A percentile compares a stretch with the other conserved stretches of the same genome.
phyloP scores from a whole-genome alignment of 2,329 filamentous ascomycete species.

The Lecanosticta acicola region DNA sequence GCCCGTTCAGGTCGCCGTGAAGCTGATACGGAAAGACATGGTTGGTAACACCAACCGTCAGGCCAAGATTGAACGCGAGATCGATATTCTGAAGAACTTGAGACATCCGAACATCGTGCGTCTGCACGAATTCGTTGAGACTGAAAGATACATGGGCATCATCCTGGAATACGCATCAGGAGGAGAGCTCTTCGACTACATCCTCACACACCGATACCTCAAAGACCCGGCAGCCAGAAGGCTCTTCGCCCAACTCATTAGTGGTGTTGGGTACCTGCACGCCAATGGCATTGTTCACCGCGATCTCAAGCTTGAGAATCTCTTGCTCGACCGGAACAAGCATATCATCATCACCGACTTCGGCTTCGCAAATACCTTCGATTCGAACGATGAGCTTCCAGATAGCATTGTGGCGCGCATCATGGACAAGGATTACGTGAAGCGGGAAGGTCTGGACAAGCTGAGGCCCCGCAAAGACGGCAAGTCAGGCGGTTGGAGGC shows the following conservation, averaged over 20 bases:
- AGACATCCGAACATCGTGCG: constrained; percentile 96
- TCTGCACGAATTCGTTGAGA: constrained; percentile 97
- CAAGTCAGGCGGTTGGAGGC: constrained; percentile 47
- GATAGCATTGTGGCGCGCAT: constrained; percentile 88
- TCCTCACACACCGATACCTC: constrained; percentile 90
- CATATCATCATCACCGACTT: constrained; percentile 99
- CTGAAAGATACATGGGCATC: constrained; percentile 93
- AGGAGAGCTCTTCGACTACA: constrained; percentile 96
- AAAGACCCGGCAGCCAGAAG: constrained; percentile 88
- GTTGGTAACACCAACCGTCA: constrained; percentile 82
- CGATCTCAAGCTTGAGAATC: constrained; percentile 92
- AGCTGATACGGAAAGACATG: constrained; percentile 90
- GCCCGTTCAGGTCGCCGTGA: constrained; percentile 89
- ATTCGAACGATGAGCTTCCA: constrained; percentile 76
- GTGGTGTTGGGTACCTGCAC: constrained; percentile 93
- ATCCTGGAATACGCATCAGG: constrained; percentile 97
- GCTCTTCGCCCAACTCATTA: constrained; percentile 91
- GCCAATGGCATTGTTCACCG: constrained; percentile 98
- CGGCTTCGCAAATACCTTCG: constrained; percentile 96
- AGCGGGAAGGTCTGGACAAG: constrained; percentile 77
- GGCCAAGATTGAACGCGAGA: constrained; percentile 96
- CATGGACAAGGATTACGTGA: constrained; percentile 80
- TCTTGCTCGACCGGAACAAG: constrained; percentile 88
- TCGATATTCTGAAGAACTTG: constrained; percentile 78
- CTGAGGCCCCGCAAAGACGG: constrained; percentile 60